Conservation (phyloP, 306 rosid genomes). For the Vicia villosa region DNA sequence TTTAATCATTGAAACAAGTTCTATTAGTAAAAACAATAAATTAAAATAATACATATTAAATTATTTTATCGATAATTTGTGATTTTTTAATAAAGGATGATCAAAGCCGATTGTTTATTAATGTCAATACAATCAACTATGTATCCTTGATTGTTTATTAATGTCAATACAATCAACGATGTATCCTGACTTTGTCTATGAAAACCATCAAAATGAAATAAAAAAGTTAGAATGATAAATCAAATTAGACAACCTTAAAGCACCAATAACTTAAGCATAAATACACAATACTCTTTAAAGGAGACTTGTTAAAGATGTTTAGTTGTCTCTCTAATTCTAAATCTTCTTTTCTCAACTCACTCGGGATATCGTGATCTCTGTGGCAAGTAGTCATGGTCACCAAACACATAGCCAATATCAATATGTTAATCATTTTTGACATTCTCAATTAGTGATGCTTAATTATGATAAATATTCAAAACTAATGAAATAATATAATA, state of each 20-base stretch:
- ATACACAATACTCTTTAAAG: no score
- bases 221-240: not conserved
- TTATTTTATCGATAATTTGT: not conserved
- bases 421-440: not conserved
- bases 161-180: constrained; percentile 26
- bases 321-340: no score
- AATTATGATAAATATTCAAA: not conserved
- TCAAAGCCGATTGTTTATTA: no score
- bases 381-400: not conserved
- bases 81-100: constrained; percentile 25
- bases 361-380: not conserved
- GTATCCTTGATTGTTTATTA: constrained; percentile 7
- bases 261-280: not conserved
- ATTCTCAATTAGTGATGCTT: not conserved
- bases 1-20: not conserved
- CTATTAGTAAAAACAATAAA: not conserved
- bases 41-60: no score
- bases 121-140: no score
- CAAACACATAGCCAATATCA: not conserved
- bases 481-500: no score
- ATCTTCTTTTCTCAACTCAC: not conserved
- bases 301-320: constrained; percentile 14
- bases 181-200: constrained; percentile 10
- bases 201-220: not conserved
- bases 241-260: not conserved